These are phyloP conservation scores for Hypocrella siamensis DNA, from an alignment of 2,329 filamentous ascomycete genomes.

Conservation along the genomic window DNA sequence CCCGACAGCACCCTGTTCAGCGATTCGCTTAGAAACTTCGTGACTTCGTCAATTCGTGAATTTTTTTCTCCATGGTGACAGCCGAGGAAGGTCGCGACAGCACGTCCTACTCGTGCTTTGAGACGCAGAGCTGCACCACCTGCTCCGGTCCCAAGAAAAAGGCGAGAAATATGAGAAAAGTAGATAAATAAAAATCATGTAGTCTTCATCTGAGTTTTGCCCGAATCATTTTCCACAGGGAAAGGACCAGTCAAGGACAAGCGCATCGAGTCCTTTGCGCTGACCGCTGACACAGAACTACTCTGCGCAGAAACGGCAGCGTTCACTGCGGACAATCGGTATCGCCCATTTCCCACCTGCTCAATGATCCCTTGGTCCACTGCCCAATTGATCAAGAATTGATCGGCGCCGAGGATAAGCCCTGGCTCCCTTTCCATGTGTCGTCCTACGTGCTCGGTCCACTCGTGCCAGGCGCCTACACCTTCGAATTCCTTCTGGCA, in stretches of 20 bases:
- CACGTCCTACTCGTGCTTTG: too few species aligned
- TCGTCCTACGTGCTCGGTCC: constrained; percentile 81
- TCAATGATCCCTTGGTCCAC: constrained; percentile 49
- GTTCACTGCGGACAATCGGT: constrained; percentile 26
- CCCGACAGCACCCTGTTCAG: too few species aligned
- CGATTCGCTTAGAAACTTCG: too few species aligned
- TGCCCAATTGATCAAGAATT: constrained; percentile 43
- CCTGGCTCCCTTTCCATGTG: constrained; percentile 70
- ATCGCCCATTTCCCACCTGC: constrained; percentile 37
- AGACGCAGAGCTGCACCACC: too few species aligned
- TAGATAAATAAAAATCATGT: too few species aligned
- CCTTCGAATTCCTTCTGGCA: constrained; percentile 61
- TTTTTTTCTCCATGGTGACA: too few species aligned
- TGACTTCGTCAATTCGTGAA: too few species aligned
- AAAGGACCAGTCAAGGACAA: constrained; percentile 7
- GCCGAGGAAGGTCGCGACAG: too few species aligned
- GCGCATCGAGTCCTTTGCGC: constrained; percentile 12
- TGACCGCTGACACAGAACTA: constrained; percentile 4
- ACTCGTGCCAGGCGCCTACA: constrained; percentile 65
- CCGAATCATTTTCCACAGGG: constrained; percentile 8
- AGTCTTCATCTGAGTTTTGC: too few species aligned
- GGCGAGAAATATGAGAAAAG: too few species aligned
- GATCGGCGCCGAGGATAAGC: constrained; percentile 38
- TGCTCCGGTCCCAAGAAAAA: too few species aligned
- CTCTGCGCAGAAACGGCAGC: constrained; percentile 8